phyloP scores from a whole-genome alignment of 2,329 filamentous ascomycete genomes.

The Alternaria angustiovoidea region DNA sequence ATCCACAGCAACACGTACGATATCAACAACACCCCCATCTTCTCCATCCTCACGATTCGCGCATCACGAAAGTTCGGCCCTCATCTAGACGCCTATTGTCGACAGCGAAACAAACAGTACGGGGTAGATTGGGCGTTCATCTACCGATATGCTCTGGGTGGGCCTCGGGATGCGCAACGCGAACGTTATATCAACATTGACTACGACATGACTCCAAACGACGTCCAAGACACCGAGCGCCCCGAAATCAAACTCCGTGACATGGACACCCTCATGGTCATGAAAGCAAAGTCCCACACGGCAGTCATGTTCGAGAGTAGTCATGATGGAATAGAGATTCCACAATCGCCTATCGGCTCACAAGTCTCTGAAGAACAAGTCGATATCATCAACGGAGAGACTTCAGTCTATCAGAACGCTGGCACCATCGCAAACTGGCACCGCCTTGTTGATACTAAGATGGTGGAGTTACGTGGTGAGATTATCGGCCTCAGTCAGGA shows the following conservation, averaged over 20 bases:
- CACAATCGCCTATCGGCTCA: background rate
- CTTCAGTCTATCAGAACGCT: constrained; percentile 3
- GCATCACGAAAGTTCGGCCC: constrained; percentile 20
- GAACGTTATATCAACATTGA: constrained; percentile 13
- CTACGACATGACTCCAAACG: constrained; percentile 21
- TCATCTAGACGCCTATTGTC: constrained; percentile 22
- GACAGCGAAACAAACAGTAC: constrained; percentile 18
- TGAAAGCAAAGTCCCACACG: constrained; percentile 4
- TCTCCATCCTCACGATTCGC: constrained; percentile 23
- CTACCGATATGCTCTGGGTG: constrained; percentile 13
- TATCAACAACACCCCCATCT: constrained; percentile 12
- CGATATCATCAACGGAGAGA: constrained; percentile 13
- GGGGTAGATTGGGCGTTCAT: constrained; percentile 22
- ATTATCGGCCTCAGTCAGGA: background rate
- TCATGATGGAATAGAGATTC: background rate
- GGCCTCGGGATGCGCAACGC: background rate
- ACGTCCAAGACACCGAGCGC: constrained; percentile 13
- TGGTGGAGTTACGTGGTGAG: background rate
- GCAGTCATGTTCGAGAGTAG: background rate
- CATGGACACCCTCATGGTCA: constrained; percentile 23
- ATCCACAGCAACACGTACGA: constrained; percentile 27
- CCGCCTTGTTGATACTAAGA: background rate
- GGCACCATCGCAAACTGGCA: background rate
- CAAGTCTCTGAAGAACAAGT: constrained; percentile 4
- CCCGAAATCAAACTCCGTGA: constrained; percentile 10